Base-by-base conservation (phyloP, 169 alveolate species). In the Plasmodium sp. region DNA sequence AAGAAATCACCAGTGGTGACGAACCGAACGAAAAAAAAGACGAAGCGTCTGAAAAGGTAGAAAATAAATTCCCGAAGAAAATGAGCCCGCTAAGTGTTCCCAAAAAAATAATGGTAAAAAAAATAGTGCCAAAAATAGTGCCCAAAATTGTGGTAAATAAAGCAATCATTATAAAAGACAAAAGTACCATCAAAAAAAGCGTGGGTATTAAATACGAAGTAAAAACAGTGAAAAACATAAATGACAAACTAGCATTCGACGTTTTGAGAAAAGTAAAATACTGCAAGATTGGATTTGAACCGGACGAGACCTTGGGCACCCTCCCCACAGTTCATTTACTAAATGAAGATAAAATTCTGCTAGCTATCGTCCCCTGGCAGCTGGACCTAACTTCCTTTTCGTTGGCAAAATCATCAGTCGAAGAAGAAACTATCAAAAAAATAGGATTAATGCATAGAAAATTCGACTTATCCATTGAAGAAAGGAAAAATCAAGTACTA, bases 201-300 rank as follows among this genome's bases (percentile, higher is more conserved):
- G 79, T 1, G 16, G 77, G 31, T 9, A 14, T 10, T 71, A 88
- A 81, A 31, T 9, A 67, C 5, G 83, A 72, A 74, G 92, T 71
- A 22, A 75, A 58, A 18, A 36, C 39, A 6, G 82, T 67, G 67
- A 90, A 72, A 73, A 54, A 41, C 14, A 84, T 90, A 82, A 54
- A 75, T 77, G 97, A 94, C 43, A 85, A 92, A 22, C 56, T 84
- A 79, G 75, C 97, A 45, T 77, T 85, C 85, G 95, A 96, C 67
- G 18, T 84, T 10, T 56, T 83, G 33, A 75, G 73, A 88, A 41
- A 43, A 73, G 94, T 95, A 5, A 74, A 94, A 74, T 94, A 83
- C 54, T 92, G 95, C 56, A 48, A 93, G 51, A 88, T 94, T 58
- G 96, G 91, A 81, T 81, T 34, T 83, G 91, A 90, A 83, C 56